Percentiles rank a stretch among this genome's conserved stretches.
Conservation (phyloP, 73 alveolate genomes). For the Paraurostyla sp. region DNA sequence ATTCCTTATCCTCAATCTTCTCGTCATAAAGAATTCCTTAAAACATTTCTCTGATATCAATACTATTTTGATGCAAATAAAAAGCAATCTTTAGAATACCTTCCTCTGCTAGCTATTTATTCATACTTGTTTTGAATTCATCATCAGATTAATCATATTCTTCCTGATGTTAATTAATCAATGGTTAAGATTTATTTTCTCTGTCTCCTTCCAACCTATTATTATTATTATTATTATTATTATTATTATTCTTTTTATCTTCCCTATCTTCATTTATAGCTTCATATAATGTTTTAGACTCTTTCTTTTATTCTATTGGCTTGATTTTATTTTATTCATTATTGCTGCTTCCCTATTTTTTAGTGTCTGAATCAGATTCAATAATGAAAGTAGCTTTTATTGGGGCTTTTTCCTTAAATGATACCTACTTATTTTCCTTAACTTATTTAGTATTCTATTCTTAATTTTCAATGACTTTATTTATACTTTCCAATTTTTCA, state of each 20-base stretch:
- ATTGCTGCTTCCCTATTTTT: too few species aligned
- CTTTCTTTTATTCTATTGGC: too few species aligned
- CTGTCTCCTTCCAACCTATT: neutral
- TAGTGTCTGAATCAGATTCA: too few species aligned
- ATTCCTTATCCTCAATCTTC: constrained; percentile 31
- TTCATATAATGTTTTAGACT: too few species aligned
- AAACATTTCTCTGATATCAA: constrained; percentile 6
- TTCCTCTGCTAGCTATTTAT: constrained; percentile 27
- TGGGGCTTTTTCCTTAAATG: too few species aligned
- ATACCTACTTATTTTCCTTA: too few species aligned
- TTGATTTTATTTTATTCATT: too few species aligned
- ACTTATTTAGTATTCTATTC: too few species aligned
- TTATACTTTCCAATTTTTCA: neutral
- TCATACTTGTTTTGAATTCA: neutral
- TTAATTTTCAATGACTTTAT: neutral
- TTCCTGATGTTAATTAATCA: too few species aligned
- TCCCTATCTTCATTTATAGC: too few species aligned
- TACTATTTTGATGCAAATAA: neutral
- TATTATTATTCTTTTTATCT: too few species aligned
- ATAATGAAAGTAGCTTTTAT: too few species aligned
- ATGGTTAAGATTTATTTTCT: neutral
- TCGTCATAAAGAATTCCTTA: constrained; percentile 11
- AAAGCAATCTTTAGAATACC: constrained; percentile 33
- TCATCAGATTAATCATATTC: neutral
- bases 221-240: neutral